Evolutionary conservation across 1,284 basidiomycete species (phyloP).

Genomic region (Austroboletus novae-zelandiae): DNA sequence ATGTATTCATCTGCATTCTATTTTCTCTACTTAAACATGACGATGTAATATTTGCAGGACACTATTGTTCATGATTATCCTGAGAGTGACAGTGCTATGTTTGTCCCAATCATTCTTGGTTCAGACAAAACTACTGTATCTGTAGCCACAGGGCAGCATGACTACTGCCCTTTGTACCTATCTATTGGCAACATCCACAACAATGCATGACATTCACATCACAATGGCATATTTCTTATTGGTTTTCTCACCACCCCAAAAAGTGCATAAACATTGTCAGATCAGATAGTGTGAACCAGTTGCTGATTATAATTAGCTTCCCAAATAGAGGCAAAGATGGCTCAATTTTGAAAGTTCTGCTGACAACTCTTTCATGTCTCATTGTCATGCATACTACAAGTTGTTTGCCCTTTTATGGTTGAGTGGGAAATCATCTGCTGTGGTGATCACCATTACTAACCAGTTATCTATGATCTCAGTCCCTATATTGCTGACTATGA

Average conservation of each 20-base stretch:
- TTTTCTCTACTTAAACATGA: background rate
- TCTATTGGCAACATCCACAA: constrained; percentile 35
- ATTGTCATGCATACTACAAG: background rate
- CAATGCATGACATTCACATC: constrained; percentile 27
- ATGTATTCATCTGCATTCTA: background rate
- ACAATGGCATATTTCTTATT: constrained; percentile 26
- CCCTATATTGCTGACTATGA: constrained; percentile 19
- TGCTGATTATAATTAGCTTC: no score
- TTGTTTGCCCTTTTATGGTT: no score
- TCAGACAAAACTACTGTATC: constrained; percentile 37
- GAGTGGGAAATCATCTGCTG: background rate
- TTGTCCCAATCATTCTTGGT: background rate
- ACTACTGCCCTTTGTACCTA: constrained; percentile 35
- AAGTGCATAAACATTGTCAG: background rate
- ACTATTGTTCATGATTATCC: background rate
- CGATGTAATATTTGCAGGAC: background rate
- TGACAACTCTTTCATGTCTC: background rate
- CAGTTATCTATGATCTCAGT: background rate
- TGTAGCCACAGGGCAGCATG: constrained; percentile 34
- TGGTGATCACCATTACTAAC: background rate
- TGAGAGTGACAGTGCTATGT: background rate
- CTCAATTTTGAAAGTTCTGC: constrained; percentile 3
- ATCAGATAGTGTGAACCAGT: background rate
- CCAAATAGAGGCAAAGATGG: no score
- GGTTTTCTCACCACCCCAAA: constrained; percentile 24